Evolutionary conservation across 768 basidiomycete genomes (phyloP).

Genomic region (Podaxis carcinomalis): DNA sequence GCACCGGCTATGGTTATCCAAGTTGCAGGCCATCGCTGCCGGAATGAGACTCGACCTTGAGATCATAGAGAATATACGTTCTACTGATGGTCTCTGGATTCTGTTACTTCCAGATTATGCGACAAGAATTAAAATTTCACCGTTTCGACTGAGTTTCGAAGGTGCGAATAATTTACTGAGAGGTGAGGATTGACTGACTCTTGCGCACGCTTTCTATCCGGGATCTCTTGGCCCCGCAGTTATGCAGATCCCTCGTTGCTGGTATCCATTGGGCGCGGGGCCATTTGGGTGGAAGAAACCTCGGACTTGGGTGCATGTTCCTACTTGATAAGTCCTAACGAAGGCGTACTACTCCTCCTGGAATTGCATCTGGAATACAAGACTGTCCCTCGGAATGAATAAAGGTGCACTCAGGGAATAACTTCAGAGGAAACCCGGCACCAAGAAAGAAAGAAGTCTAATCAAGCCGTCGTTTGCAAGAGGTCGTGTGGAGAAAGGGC

Average conservation of each 20-base stretch:
- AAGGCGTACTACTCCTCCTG: conserved; percentile 41
- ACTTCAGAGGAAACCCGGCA: conserved; percentile 51
- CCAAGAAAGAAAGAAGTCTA: conserved; percentile 82
- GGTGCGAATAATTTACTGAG: too few species aligned
- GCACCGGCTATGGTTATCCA: too few species aligned
- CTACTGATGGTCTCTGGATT: too few species aligned
- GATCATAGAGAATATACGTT: too few species aligned
- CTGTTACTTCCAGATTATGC: too few species aligned
- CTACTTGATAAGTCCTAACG: conserved; percentile 74
- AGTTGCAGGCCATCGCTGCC: too few species aligned
- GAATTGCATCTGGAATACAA: conserved; percentile 67
- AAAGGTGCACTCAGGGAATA: conserved; percentile 55
- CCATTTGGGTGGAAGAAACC: conserved; percentile 9
- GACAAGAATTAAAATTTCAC: too few species aligned
- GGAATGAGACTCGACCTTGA: too few species aligned
- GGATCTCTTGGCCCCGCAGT: not conserved
- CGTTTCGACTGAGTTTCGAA: too few species aligned
- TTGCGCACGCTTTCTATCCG: too few species aligned
- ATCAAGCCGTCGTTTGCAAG: conserved; percentile 79
- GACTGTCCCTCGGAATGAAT: conserved; percentile 73
- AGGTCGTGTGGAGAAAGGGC: conserved; percentile 53
- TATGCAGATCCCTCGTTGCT: not conserved
- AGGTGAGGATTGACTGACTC: too few species aligned
- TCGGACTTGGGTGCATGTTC: conserved; percentile 46
- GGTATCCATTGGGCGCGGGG: not conserved